These are phyloP conservation scores for Crassisporium funariophilum DNA, from an alignment of 768 basidiomycete genomes.

Conservation along the genomic window DNA sequence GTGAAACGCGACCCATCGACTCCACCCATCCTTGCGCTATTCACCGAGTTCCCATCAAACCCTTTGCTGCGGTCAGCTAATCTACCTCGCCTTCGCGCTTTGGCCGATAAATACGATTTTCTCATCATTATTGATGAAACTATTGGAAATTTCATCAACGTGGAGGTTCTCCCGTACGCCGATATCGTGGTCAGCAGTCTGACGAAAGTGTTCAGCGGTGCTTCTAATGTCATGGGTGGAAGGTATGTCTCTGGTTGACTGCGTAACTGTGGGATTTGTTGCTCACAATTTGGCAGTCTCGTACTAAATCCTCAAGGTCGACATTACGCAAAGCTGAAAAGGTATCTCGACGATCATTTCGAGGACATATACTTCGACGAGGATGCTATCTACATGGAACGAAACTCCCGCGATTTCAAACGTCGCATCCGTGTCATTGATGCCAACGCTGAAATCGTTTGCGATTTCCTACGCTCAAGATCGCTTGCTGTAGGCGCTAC, in stretches of 20 bases:
- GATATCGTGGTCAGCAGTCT: slow-evolving; percentile 92
- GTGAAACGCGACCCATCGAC: slow-evolving; percentile 36
- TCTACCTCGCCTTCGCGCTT: slow-evolving; percentile 65
- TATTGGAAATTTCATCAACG: slow-evolving; percentile 92
- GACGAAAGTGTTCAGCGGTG: slow-evolving; percentile 94
- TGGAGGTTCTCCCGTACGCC: slow-evolving; percentile 82
- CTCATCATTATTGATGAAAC: slow-evolving; percentile 92
- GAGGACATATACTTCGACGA: slow-evolving; percentile 89
- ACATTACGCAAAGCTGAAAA: slow-evolving; percentile 69
- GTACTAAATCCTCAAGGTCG: slow-evolving; percentile 81
- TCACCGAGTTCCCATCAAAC: slow-evolving; percentile 95
- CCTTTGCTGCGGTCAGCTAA: slow-evolving; percentile 88
- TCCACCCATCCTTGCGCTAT: slow-evolving; percentile 76
- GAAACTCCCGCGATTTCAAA: slow-evolving; percentile 93
- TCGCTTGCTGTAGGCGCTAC: slow-evolving; percentile 44
- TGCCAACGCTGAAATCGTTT: slow-evolving; percentile 78
- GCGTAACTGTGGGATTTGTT: neutral
- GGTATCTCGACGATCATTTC: slow-evolving; percentile 55
- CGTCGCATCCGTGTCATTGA: slow-evolving; percentile 78
- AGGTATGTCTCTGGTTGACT: slow-evolving; percentile 52
- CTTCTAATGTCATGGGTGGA: slow-evolving; percentile 96
- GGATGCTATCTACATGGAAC: slow-evolving; percentile 96
- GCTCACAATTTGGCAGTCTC: slow-evolving; percentile 50
- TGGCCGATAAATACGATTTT: slow-evolving; percentile 91
- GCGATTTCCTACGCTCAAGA: slow-evolving; percentile 71